These are phyloP conservation scores for Cyclotella atomus DNA, from an alignment of 108 stramenopile genomes.

Conservation along the genomic window DNA sequence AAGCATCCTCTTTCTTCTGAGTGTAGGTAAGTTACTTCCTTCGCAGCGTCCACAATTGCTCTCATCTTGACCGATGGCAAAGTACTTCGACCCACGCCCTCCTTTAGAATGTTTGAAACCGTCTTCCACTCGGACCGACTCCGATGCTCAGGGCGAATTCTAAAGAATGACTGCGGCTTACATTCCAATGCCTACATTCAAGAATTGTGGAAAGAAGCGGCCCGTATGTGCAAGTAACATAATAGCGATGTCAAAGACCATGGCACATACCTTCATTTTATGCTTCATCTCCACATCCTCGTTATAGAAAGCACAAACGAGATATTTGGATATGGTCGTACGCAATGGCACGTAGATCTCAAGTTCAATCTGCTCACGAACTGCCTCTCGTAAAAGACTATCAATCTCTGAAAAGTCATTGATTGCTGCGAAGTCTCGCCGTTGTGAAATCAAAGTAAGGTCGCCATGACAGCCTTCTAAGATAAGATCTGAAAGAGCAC, in stretches of 20 bases:
- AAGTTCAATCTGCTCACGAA: conserved; percentile 86
- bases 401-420: conserved; percentile 46
- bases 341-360: conserved; percentile 86
- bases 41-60: conserved; percentile 83
- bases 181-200: conserved; percentile 46
- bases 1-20: conserved; percentile 46
- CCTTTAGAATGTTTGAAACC: conserved; percentile 71
- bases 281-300: conserved; percentile 85
- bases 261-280: conserved; percentile 60
- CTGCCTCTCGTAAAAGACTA: conserved; percentile 71
- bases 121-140: conserved; percentile 78
- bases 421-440: conserved; percentile 54
- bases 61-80: conserved; percentile 84
- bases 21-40: conserved; percentile 71
- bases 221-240: neutral
- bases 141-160: conserved; percentile 53
- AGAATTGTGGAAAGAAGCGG: neutral
- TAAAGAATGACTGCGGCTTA: conserved; percentile 65
- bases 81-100: conserved; percentile 79
- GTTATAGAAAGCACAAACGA: conserved; percentile 84
- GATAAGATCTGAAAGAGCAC: conserved; percentile 51
- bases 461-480: conserved; percentile 78
- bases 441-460: conserved; percentile 60
- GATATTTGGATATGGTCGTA: conserved; percentile 73
- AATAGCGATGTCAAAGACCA: neutral